phyloP scores from a whole-genome alignment of 768 basidiomycete species.

The Termitomyces sp. region DNA sequence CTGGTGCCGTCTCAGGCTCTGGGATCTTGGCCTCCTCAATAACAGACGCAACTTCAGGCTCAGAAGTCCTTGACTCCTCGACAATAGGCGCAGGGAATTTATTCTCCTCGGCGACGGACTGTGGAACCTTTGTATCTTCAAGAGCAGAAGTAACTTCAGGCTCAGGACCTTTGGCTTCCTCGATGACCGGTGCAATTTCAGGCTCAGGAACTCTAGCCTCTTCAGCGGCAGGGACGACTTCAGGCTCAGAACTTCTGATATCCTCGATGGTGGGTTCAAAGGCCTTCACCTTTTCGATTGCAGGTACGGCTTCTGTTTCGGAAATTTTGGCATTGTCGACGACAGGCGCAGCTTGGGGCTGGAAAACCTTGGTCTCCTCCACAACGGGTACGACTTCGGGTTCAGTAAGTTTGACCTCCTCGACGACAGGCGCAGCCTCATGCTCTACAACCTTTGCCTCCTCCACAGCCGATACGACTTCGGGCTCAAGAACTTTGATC shows the following conservation, averaged over 20 bases:
- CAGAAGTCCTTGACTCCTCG: constrained; percentile 7
- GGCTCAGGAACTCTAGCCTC: background rate
- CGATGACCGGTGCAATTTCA: background rate
- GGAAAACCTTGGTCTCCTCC: background rate
- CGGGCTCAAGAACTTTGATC: constrained; percentile 3
- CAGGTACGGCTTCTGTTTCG: background rate
- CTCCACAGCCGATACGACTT: background rate
- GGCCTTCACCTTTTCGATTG: background rate
- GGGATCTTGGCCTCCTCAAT: constrained; percentile 1
- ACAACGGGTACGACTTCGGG: background rate
- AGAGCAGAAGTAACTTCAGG: background rate
- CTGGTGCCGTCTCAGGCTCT: background rate
- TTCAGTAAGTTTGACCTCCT: background rate
- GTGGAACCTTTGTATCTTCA: constrained; percentile 1
- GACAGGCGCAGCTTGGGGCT: background rate
- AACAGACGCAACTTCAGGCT: constrained; percentile 2
- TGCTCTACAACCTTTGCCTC: constrained; percentile 1
- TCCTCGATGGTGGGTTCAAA: background rate
- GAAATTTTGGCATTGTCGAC: background rate
- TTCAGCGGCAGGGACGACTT: background rate
- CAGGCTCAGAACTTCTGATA: background rate
- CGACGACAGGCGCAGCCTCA: background rate
- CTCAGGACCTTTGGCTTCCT: background rate
- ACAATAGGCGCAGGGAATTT: background rate
- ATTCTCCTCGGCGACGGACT: background rate